A percentile compares a stretch with the other conserved stretches of the same genome.
phyloP scores from a whole-genome alignment of 2,329 filamentous ascomycete species.

The Xylaria sp. region DNA sequence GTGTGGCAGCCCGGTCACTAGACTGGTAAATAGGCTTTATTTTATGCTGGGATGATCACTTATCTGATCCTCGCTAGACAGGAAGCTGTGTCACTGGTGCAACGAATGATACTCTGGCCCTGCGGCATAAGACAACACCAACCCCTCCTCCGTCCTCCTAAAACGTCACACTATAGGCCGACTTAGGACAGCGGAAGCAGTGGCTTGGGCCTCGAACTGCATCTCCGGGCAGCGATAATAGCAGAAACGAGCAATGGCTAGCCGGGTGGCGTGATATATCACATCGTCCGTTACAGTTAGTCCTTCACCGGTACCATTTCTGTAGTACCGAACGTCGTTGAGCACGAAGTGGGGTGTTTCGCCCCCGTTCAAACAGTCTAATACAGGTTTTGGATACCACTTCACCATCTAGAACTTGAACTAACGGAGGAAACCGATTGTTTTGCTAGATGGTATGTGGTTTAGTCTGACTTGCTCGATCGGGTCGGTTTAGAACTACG shows the following conservation, averaged over 20 bases:
- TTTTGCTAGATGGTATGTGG: not conserved
- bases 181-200: conserved; percentile 7
- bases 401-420: not conserved
- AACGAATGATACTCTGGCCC: not conserved
- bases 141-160: conserved; percentile 6
- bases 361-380: not conserved
- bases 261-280: conserved; percentile 15
- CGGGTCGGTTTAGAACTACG: not conserved
- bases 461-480: not conserved
- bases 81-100: not conserved
- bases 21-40: conserved; percentile 10
- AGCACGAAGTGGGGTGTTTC: conserved; percentile 5
- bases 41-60: conserved; percentile 11
- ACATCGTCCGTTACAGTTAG: not conserved
- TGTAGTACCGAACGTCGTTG: not conserved
- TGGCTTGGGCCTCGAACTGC: conserved; percentile 17
- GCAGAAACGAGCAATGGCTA: conserved; percentile 5
- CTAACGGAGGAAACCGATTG: not conserved
- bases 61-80: conserved; percentile 31
- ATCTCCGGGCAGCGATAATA: not conserved
- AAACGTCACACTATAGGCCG: conserved; percentile 4
- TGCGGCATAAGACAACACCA: conserved; percentile 9
- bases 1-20: conserved; percentile 10
- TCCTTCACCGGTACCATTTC: not conserved
- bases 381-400: not conserved